Conservation (phyloP, 371 early-diverging fungal genomes). For the Amoeboaphelidium protococcarum region DNA sequence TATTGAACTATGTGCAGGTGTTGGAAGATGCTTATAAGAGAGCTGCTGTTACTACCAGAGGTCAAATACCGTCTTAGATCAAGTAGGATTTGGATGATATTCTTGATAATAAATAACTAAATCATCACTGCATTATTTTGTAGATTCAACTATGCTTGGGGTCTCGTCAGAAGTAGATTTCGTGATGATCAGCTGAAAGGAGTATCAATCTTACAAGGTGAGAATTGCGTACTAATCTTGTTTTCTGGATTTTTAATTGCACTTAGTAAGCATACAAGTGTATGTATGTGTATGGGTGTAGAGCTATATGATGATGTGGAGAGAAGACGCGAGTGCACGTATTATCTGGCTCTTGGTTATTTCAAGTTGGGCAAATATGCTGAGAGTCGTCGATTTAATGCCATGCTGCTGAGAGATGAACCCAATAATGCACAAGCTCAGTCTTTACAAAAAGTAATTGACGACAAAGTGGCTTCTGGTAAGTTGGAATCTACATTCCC, state of each 20-base stretch:
- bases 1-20: too few species aligned
- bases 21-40: too few species aligned
- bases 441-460: constrained; percentile 41
- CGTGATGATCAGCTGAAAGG: neutral
- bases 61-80: too few species aligned
- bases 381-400: constrained; percentile 46
- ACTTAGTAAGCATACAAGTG: too few species aligned
- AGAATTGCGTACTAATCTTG: neutral
- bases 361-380: constrained; percentile 61
- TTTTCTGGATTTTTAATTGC: neutral
- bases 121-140: too few species aligned
- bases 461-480: constrained; percentile 46
- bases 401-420: constrained; percentile 46
- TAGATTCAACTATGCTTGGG: constrained; percentile 3
- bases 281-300: too few species aligned
- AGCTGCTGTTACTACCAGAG: too few species aligned
- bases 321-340: constrained; percentile 51
- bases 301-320: neutral
- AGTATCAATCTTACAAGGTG: neutral
- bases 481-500: too few species aligned
- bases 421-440: constrained; percentile 57
- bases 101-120: too few species aligned
- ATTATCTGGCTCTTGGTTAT: constrained; percentile 69
- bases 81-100: too few species aligned
- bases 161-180: neutral